Evolutionary conservation across 495 filamentous ascomycete genomes (phyloP).

Genomic region (Daldinia bambusicola): DNA sequence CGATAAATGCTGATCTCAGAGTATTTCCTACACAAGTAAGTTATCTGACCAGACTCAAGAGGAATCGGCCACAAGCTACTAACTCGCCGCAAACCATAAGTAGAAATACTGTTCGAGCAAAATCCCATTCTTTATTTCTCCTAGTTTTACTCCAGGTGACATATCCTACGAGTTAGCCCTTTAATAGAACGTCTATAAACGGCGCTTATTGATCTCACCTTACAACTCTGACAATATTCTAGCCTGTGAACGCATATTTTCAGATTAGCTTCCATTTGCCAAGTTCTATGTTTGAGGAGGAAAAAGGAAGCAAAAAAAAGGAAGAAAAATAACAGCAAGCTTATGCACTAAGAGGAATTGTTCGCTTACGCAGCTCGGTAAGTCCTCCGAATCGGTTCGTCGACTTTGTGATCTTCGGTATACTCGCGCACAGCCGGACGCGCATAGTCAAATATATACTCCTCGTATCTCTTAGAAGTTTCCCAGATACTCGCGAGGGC

Average conservation of each 20-base stretch:
- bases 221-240: neutral
- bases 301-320: neutral
- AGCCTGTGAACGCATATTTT: conserved; percentile 5
- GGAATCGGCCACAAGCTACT: conserved; percentile 18
- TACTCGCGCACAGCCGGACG: conserved; percentile 36
- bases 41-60: neutral
- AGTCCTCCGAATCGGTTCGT: conserved; percentile 33
- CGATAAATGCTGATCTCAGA: conserved; percentile 53
- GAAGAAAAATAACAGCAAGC: neutral
- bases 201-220: conserved; percentile 10
- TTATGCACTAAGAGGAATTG: neutral
- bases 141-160: conserved; percentile 30
- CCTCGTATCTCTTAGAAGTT: conserved; percentile 47
- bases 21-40: conserved; percentile 45
- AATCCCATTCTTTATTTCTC: conserved; percentile 29
- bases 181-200: conserved; percentile 17
- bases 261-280: conserved; percentile 6
- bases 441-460: conserved; percentile 48
- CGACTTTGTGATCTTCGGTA: conserved; percentile 10
- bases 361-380: conserved; percentile 35
- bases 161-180: conserved; percentile 9
- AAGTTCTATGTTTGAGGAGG: neutral
- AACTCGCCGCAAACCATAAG: conserved; percentile 58
- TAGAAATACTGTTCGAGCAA: conserved; percentile 48
- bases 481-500: conserved; percentile 50